Conservation (phyloP, 2,329 filamentous ascomycete genomes). For the Sporothrix curviconia region DNA sequence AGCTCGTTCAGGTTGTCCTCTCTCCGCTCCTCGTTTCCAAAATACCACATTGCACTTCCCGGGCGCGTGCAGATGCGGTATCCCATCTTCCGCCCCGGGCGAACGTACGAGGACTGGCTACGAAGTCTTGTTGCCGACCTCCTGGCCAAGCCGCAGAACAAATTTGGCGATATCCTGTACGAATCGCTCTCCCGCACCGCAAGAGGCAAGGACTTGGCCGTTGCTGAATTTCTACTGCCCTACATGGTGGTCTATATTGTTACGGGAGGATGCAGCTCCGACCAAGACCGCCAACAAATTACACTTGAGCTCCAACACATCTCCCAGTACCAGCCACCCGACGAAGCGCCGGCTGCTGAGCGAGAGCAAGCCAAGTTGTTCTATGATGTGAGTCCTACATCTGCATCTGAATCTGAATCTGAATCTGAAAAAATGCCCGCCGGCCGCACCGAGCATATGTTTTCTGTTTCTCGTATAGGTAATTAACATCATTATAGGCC, state of each 20-base stretch:
- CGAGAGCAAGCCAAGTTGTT: constrained; percentile 74
- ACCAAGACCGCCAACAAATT: constrained; percentile 58
- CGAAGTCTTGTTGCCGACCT: constrained; percentile 74
- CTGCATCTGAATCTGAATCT: background rate
- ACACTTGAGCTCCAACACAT: constrained; percentile 68
- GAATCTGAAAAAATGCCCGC: no score
- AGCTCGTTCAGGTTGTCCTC: constrained; percentile 71
- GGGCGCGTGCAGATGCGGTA: constrained; percentile 55
- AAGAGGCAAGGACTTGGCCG: constrained; percentile 75
- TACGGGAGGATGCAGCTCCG: constrained; percentile 46
- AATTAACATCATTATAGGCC: constrained; percentile 44
- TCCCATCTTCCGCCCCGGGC: constrained; percentile 66
- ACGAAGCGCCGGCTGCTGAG: constrained; percentile 50
- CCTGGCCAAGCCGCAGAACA: constrained; percentile 67
- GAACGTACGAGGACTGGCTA: constrained; percentile 75
- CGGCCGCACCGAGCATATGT: no score
- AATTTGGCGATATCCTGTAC: constrained; percentile 71
- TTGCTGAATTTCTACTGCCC: constrained; percentile 81
- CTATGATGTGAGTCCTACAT: constrained; percentile 61
- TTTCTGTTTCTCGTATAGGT: no score
- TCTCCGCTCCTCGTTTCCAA: constrained; percentile 81
- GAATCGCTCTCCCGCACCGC: constrained; percentile 75
- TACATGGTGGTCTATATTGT: constrained; percentile 81
- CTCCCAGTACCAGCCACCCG: constrained; percentile 53
- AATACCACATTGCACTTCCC: constrained; percentile 66